A percentile compares a stretch with the other conserved stretches of the same genome.
Conservation (phyloP, 805 yeast species). For the Ogataea siamensis region DNA sequence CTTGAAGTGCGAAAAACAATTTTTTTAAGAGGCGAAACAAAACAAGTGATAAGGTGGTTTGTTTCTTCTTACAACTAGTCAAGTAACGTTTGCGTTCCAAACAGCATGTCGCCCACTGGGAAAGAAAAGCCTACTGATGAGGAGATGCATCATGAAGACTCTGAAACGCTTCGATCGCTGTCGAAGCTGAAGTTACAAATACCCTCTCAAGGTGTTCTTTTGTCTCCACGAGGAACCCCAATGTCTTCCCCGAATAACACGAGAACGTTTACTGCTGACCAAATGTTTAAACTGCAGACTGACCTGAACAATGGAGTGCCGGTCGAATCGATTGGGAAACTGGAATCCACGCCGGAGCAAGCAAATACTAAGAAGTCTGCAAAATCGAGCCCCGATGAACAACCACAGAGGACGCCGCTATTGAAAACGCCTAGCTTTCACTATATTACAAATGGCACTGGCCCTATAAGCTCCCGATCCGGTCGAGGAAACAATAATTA, state of each 20-base stretch:
- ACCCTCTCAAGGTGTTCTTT: conserved; percentile 24
- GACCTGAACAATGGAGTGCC: conserved; percentile 10
- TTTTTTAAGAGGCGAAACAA: conserved; percentile 12
- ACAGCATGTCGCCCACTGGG: conserved; percentile 6
- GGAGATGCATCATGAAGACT: conserved; percentile 7
- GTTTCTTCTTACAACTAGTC: neutral
- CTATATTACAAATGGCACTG: conserved; percentile 5
- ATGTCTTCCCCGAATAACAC: conserved; percentile 26
- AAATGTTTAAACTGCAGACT: conserved; percentile 12
- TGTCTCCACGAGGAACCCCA: conserved; percentile 35
- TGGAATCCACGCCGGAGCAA: conserved; percentile 4
- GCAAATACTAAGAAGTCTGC: conserved; percentile 3
- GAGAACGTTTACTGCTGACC: conserved; percentile 19
- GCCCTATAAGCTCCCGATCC: conserved; percentile 16
- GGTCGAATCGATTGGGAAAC: conserved; percentile 3
- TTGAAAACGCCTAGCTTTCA: conserved; percentile 9
- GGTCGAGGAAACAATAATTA: conserved; percentile 19
- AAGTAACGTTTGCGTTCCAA: no score
- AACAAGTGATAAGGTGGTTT: conserved; percentile 2
- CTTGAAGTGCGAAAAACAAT: conserved; percentile 15
- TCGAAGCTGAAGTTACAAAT: conserved; percentile 25
- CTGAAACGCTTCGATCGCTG: conserved; percentile 15
- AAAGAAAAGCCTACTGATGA: conserved; percentile 2
- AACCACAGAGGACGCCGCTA: conserved; percentile 7
- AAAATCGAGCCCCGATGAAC: conserved; percentile 5